Conservation (phyloP, 2,329 filamentous ascomycete species). For the Aspergillus quadricinctus region DNA sequence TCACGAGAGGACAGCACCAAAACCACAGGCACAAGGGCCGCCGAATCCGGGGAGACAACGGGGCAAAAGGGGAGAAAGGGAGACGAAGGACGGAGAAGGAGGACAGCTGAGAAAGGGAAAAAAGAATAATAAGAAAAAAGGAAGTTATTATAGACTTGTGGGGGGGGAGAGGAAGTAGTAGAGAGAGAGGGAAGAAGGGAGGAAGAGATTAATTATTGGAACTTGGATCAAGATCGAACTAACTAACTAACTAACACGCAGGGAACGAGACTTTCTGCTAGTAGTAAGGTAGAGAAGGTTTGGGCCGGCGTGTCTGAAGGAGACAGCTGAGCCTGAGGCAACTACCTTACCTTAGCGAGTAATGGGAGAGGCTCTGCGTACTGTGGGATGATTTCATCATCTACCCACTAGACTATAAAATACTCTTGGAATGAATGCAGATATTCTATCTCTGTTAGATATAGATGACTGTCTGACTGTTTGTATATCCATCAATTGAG, state of each 20-base stretch:
- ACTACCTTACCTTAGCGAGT: not conserved
- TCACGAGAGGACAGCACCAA: slow-evolving; percentile 36
- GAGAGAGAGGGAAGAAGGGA: slow-evolving; percentile 10
- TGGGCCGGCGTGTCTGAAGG: slow-evolving; percentile 3
- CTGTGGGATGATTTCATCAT: not conserved
- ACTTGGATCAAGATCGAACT: slow-evolving; percentile 11
- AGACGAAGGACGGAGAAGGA: slow-evolving; percentile 14
- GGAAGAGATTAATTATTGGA: slow-evolving; percentile 6
- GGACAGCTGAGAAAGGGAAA: slow-evolving; percentile 3
- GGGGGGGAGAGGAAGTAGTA: slow-evolving; percentile 9
- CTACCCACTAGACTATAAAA: not conserved
- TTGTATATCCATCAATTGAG: not conserved
- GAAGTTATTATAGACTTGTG: slow-evolving; percentile 8
- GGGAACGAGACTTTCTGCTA: slow-evolving; percentile 2
- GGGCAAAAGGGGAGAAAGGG: slow-evolving; percentile 13
- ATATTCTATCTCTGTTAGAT: not conserved
- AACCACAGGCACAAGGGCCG: slow-evolving; percentile 32
- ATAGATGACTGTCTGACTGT: not conserved
- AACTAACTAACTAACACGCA: slow-evolving; percentile 4
- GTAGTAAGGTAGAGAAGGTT: slow-evolving; percentile 4
- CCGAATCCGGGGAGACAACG: slow-evolving; percentile 17
- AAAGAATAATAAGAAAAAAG: slow-evolving; percentile 7
- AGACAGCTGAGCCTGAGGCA: not conserved
- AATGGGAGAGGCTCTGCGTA: not conserved
- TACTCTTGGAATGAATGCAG: not conserved